Conservation (phyloP, 2,329 filamentous ascomycete genomes). For the Pseudogymnoascus sp. region DNA sequence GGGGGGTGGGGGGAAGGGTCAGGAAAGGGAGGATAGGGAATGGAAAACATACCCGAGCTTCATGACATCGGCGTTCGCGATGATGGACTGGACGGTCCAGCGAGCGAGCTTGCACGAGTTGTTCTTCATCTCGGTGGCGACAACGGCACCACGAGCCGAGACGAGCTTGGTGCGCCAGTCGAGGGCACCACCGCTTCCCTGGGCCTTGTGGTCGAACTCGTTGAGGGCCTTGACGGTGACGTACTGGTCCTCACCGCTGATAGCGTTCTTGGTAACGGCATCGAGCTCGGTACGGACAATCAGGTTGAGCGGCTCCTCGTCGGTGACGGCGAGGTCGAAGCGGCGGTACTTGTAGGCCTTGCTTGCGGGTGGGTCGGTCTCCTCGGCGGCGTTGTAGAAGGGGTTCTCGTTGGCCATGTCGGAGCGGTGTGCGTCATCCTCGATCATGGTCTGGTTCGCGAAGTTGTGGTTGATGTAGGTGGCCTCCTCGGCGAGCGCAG, state of each 20-base stretch:
- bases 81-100: slow-evolving; percentile 95
- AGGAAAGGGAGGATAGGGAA: background rate
- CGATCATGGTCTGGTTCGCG: slow-evolving; percentile 85
- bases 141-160: slow-evolving; percentile 89
- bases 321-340: slow-evolving; percentile 88
- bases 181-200: slow-evolving; percentile 85
- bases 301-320: slow-evolving; percentile 84
- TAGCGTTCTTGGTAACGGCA: slow-evolving; percentile 89
- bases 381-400: slow-evolving; percentile 91
- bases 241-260: slow-evolving; percentile 84
- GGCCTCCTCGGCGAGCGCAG: slow-evolving; percentile 86
- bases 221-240: slow-evolving; percentile 93
- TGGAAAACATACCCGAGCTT: slow-evolving; percentile 71
- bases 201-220: slow-evolving; percentile 97
- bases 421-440: slow-evolving; percentile 69
- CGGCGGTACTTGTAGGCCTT: slow-evolving; percentile 98
- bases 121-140: slow-evolving; percentile 99
- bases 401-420: slow-evolving; percentile 85
- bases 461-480: slow-evolving; percentile 99
- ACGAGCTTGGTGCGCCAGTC: slow-evolving; percentile 96
- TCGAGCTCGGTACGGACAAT: slow-evolving; percentile 93
- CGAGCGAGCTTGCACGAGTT: slow-evolving; percentile 97
- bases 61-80: slow-evolving; percentile 96
- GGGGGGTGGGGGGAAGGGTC: background rate
- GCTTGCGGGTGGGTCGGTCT: slow-evolving; percentile 86